Evolutionary conservation across 164 flowering plant species (phyloP).

Genomic region (Amborella trichopoda): DNA sequence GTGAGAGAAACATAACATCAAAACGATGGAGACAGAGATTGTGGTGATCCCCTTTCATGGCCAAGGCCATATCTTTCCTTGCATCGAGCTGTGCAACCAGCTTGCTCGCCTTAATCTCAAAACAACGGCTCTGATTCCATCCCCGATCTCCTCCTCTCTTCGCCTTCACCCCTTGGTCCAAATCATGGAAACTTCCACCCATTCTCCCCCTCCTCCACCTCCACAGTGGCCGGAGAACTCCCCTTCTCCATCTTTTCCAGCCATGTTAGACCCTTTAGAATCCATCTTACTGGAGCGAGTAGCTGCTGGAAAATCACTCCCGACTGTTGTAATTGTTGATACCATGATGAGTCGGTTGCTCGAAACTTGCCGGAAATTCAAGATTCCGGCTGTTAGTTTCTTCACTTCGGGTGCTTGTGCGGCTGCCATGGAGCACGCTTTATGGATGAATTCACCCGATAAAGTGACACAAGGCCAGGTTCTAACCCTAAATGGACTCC

Average conservation of each 20-base stretch:
- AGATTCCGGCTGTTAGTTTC: slow-evolving; percentile 25
- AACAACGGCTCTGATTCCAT: slow-evolving; percentile 29
- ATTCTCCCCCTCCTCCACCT: slow-evolving; percentile 3
- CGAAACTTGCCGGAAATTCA: slow-evolving; percentile 16
- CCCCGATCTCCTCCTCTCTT: slow-evolving; percentile 10
- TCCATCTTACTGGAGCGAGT: too few species aligned
- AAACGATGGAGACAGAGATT: slow-evolving; percentile 16
- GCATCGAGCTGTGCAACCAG: slow-evolving; percentile 40
- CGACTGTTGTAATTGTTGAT: slow-evolving; percentile 32
- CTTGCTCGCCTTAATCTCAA: slow-evolving; percentile 18
- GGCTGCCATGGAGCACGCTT: slow-evolving; percentile 31
- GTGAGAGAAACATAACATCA: too few species aligned
- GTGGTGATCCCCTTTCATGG: slow-evolving; percentile 35
- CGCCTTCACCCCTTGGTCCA: slow-evolving; percentile 15
- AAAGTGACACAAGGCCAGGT: slow-evolving; percentile 21
- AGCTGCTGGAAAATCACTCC: too few species aligned
- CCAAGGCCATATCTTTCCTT: slow-evolving; percentile 50
- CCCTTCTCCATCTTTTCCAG: too few species aligned
- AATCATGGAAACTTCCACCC: slow-evolving; percentile 2
- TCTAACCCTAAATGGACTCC: slow-evolving; percentile 29
- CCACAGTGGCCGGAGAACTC: too few species aligned
- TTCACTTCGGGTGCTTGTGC: slow-evolving; percentile 52
- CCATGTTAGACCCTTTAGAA: too few species aligned
- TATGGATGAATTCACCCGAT: slow-evolving; percentile 22
- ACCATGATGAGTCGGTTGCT: slow-evolving; percentile 34